These are phyloP conservation scores for Trichosporon sp. DNA, from an alignment of 1,284 basidiomycete species.

Conservation along the genomic window DNA sequence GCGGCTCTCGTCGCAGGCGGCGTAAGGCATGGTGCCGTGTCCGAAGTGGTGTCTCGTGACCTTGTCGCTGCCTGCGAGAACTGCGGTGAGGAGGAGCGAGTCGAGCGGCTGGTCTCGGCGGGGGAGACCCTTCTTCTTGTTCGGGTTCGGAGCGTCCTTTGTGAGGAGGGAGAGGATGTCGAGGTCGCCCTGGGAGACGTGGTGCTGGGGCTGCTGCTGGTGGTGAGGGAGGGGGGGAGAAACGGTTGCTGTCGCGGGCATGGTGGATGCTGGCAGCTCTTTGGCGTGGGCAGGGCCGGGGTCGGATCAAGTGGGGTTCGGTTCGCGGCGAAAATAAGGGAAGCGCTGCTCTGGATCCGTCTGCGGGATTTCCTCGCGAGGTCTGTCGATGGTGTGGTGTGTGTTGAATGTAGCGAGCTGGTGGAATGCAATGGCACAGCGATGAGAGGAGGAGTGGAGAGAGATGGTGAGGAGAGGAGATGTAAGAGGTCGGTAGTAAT, in stretches of 20 bases:
- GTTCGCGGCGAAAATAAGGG: conserved; percentile 1
- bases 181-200: conserved; percentile 34
- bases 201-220: conserved; percentile 52
- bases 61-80: conserved; percentile 43
- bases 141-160: conserved; percentile 18
- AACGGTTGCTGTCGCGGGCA: not conserved
- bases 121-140: not conserved
- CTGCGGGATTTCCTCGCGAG: not conserved
- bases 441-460: not conserved
- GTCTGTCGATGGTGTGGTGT: not conserved
- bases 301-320: not conserved
- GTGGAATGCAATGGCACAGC: not conserved
- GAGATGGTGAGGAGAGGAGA: not conserved
- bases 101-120: conserved; percentile 33
- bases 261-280: not conserved
- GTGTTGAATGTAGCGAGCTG: not conserved
- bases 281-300: not conserved
- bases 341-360: not conserved
- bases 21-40: conserved; percentile 44
- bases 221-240: conserved; percentile 47
- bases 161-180: conserved; percentile 44
- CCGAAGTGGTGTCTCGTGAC: conserved; percentile 48
- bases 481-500: not conserved
- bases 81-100: conserved; percentile 45
- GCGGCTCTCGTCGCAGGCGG: conserved; percentile 43